A percentile compares a stretch with the other conserved stretches of the same genome.
phyloP scores from a whole-genome alignment of 495 filamentous ascomycete genomes.

The Copromyces sp. region DNA sequence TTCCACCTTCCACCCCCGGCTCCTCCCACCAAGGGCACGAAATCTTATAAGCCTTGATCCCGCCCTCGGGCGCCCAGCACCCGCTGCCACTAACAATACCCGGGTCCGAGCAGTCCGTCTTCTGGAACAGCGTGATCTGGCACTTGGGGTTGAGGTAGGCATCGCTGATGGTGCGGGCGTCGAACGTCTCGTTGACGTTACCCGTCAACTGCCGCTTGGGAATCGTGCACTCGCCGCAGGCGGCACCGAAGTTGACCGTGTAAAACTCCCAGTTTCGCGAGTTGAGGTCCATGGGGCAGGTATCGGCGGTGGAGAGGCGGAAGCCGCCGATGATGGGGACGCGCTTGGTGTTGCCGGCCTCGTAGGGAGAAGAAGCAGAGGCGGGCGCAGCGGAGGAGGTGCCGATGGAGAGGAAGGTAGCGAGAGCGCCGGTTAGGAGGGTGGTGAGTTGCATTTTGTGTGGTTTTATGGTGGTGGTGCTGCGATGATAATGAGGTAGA shows the following conservation, averaged over 20 bases:
- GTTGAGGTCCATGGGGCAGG: neutral
- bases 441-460: neutral
- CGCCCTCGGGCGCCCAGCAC: slow-evolving; percentile 7
- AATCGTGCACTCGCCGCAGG: neutral
- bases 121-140: slow-evolving; percentile 6
- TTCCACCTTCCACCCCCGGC: neutral
- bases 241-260: neutral
- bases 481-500: neutral
- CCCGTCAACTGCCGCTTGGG: neutral
- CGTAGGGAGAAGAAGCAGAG: neutral
- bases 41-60: slow-evolving; percentile 5
- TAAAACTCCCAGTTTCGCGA: neutral
- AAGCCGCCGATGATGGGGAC: neutral
- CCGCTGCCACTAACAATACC: slow-evolving; percentile 5
- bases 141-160: slow-evolving; percentile 4
- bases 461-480: neutral
- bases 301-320: neutral
- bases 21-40: slow-evolving; percentile 7
- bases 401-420: neutral
- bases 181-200: neutral
- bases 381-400: neutral
- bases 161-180: slow-evolving; percentile 1
- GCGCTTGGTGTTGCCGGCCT: neutral
- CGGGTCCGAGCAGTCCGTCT: slow-evolving; percentile 4
- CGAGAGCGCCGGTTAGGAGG: neutral